phyloP scores from a whole-genome alignment of 192 early-diverging fungal genomes.

The Paraglomus occultum region DNA sequence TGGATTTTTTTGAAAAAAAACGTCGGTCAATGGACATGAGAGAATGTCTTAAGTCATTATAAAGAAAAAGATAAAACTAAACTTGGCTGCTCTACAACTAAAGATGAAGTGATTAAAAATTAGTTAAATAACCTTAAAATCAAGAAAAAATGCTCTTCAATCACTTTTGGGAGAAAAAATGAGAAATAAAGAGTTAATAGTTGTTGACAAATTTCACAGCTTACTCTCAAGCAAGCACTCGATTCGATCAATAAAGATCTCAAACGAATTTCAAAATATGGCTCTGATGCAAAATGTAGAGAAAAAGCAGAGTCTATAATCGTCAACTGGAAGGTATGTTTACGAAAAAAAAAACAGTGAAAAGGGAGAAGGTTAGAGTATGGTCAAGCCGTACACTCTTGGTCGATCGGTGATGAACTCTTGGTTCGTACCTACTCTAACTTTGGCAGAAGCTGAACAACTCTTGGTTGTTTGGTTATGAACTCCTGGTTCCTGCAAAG shows the following conservation, averaged over 20 bases:
- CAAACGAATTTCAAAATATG: slow-evolving; percentile 18
- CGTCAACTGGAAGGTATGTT: slow-evolving; percentile 22
- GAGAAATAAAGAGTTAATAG: not conserved
- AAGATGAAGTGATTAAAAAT: no score
- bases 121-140: no score
- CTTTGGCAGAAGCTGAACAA: slow-evolving; percentile 27
- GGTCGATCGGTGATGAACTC: slow-evolving; percentile 14
- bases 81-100: no score
- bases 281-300: slow-evolving; percentile 1
- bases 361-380: slow-evolving; percentile 23
- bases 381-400: slow-evolving; percentile 9
- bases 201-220: not conserved
- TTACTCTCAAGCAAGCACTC: not conserved
- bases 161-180: slow-evolving; percentile 15
- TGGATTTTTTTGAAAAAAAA: no score
- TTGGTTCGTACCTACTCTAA: slow-evolving; percentile 23
- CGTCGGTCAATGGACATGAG: no score
- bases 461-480: slow-evolving; percentile 23
- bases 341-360: slow-evolving; percentile 13
- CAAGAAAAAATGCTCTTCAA: slow-evolving; percentile 15
- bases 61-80: no score
- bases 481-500: slow-evolving; percentile 25
- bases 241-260: slow-evolving; percentile 9
- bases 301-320: slow-evolving; percentile 23
- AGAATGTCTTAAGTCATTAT: no score